Percentiles rank a stretch among this genome's conserved stretches.
phyloP scores from a whole-genome alignment of 257 asterid species.

The Plectranthus barbatus region DNA sequence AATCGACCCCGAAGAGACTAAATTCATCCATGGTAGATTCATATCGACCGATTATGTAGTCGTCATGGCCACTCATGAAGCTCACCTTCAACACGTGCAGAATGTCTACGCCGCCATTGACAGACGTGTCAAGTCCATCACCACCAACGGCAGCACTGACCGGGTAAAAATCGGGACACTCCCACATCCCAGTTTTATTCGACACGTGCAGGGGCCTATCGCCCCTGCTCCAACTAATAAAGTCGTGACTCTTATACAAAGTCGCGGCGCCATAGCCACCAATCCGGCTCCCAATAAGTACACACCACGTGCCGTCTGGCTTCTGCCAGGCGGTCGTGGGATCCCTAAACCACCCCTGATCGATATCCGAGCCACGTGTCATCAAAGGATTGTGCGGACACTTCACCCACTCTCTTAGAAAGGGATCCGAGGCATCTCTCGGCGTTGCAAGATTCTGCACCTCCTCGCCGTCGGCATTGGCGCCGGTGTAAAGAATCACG shows the following conservation, averaged over 20 bases:
- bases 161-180: slow-evolving; percentile 38
- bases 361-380: slow-evolving; percentile 17
- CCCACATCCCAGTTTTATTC: slow-evolving; percentile 36
- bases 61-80: slow-evolving; percentile 17
- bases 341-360: slow-evolving; percentile 17
- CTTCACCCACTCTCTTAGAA: slow-evolving; percentile 47
- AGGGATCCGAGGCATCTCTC: slow-evolving; percentile 43
- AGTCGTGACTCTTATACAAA: slow-evolving; percentile 29
- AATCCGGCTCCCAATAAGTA: slow-evolving; percentile 17
- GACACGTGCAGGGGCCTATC: slow-evolving; percentile 22
- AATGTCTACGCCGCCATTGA: too few relatives aligned
- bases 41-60: slow-evolving; percentile 25
- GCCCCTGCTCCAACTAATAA: slow-evolving; percentile 17
- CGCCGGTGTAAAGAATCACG: slow-evolving; percentile 56
- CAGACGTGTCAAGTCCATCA: neutral
- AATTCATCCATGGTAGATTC: slow-evolving; percentile 16
- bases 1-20: slow-evolving; percentile 19
- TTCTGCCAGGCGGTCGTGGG: slow-evolving; percentile 35
- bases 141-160: neutral
- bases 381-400: slow-evolving; percentile 42
- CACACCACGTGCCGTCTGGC: slow-evolving; percentile 21
- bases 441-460: slow-evolving; percentile 65
- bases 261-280: slow-evolving; percentile 20
- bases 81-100: slow-evolving; percentile 36
- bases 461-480: slow-evolving; percentile 16